These are phyloP conservation scores for Lanmaoa rubissima DNA, from an alignment of 768 basidiomycete genomes.

Conservation along the genomic window DNA sequence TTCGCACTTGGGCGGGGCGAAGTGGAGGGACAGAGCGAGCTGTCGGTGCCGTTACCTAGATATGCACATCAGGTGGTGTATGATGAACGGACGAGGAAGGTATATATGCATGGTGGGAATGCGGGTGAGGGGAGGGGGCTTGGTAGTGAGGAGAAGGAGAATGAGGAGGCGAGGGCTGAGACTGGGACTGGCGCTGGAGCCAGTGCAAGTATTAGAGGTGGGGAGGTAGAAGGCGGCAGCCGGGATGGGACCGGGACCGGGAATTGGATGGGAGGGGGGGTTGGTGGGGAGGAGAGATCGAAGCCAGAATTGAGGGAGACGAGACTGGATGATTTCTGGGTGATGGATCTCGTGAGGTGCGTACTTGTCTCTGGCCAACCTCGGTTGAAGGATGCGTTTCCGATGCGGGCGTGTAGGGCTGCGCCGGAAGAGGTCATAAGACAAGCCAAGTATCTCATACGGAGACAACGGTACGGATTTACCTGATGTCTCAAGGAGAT, in stretches of 20 bases:
- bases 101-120: conserved; percentile 79
- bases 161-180: background rate
- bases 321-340: conserved; percentile 78
- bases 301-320: conserved; percentile 33
- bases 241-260: background rate
- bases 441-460: conserved; percentile 58
- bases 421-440: conserved; percentile 61
- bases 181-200: too few relatives aligned
- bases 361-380: conserved; percentile 7
- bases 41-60: conserved; percentile 50
- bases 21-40: conserved; percentile 20
- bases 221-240: background rate
- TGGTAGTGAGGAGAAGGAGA: conserved; percentile 27
- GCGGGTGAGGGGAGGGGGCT: conserved; percentile 41
- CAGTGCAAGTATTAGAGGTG: background rate
- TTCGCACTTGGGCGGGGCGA: background rate
- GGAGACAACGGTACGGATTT: conserved; percentile 65
- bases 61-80: conserved; percentile 83
- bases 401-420: conserved; percentile 41
- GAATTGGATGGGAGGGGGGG: conserved; percentile 3
- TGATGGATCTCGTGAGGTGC: conserved; percentile 65
- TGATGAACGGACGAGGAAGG: conserved; percentile 50
- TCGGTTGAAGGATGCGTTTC: background rate
- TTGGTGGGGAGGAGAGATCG: background rate
- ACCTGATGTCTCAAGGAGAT: background rate